Conservation (phyloP, 148 eudicot species). For the Cornus kousa region DNA sequence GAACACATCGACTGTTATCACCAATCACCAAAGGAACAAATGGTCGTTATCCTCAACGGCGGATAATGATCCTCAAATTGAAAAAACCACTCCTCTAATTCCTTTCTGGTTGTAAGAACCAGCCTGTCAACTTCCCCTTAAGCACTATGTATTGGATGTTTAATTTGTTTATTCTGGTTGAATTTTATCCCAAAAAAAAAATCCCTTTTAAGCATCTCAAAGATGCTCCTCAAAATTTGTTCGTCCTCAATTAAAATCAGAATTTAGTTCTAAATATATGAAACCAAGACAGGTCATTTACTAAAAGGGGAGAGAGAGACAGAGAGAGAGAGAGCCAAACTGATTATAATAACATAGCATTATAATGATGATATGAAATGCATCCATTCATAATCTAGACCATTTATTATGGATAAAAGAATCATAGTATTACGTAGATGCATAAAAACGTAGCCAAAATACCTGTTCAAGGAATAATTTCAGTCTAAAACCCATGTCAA, state of each 20-base stretch:
- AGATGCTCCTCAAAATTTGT: background rate
- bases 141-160: background rate
- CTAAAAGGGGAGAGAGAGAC: no score
- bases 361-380: background rate
- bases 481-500: constrained; percentile 76
- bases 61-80: background rate
- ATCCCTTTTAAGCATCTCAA: background rate
- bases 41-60: background rate
- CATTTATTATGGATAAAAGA: background rate
- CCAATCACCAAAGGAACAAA: background rate
- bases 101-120: no score
- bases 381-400: background rate
- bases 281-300: background rate
- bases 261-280: background rate
- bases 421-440: background rate
- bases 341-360: background rate
- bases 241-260: background rate
- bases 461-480: constrained; percentile 93
- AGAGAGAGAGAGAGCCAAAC: background rate
- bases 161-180: background rate
- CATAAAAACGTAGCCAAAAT: constrained; percentile 4
- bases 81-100: no score
- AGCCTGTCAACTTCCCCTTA: background rate
- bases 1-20: background rate
- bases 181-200: no score